phyloP scores from a whole-genome alignment of 176 grass and related monocot species.

The Otatea glauca region DNA sequence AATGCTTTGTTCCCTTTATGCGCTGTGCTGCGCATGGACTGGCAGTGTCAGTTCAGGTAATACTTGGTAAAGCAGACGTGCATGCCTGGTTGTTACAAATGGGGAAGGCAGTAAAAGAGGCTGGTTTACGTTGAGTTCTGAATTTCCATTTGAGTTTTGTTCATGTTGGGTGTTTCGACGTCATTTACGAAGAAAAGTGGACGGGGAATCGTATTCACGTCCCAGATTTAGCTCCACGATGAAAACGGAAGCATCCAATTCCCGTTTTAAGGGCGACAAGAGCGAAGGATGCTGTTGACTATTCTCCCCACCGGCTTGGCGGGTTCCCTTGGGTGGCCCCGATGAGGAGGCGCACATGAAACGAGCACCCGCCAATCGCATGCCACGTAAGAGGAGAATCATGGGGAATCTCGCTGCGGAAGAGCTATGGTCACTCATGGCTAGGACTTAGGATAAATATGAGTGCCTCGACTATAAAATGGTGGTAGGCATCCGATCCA shows the following conservation, averaged over 20 bases:
- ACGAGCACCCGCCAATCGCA: neutral
- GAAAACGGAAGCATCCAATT: constrained; percentile 49
- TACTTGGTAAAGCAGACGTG: too few species aligned
- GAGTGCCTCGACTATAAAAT: neutral
- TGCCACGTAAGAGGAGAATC: constrained; percentile 15
- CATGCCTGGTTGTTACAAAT: too few species aligned
- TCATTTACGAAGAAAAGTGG: neutral
- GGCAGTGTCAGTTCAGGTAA: too few species aligned
- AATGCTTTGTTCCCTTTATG: too few species aligned
- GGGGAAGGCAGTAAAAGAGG: too few species aligned
- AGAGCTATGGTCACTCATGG: neutral
- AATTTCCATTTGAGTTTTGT: too few species aligned
- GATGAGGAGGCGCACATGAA: neutral
- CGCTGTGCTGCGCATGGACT: too few species aligned
- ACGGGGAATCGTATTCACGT: constrained; percentile 14
- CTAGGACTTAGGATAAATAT: neutral
- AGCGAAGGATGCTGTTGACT: constrained; percentile 9
- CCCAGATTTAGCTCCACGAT: neutral
- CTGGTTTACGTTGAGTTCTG: too few species aligned
- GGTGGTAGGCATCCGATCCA: too few species aligned
- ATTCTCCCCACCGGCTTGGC: neutral
- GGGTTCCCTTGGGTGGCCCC: neutral
- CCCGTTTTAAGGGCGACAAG: constrained; percentile 49
- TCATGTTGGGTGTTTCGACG: neutral
- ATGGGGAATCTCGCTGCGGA: neutral